Evolutionary conservation across 148 eudicot species (phyloP), one percentile per base, ranked within the genome.

Genomic region (Rhododendron mucronatum): DNA sequence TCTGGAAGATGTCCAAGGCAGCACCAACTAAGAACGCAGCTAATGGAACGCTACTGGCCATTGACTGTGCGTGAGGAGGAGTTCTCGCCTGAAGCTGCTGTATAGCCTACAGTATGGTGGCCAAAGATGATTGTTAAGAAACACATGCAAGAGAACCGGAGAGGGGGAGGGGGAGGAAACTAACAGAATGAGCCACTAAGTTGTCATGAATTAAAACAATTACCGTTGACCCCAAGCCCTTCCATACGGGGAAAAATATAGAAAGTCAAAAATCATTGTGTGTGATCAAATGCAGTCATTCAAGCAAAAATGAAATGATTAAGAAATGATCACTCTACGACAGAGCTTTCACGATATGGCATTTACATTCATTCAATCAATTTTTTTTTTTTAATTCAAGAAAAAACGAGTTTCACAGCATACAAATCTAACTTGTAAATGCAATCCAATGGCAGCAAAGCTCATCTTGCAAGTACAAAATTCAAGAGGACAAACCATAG

Each of bases 81-180:
- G 90, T 88, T 82, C 93, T 91, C 50, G 94, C 92, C 85, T 95
- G 95, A 91, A 95, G 89, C 88, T 94, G 96, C 90, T 93, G 99
- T 78, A 94, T 89, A 81, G 98, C 98, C 99, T 97, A 90, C 88
- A 88, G 51, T 41, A 78, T 53, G 28, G 65, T 37, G 86, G 71
- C 50, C 33, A 28, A 61, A 78, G 59, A 67, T 47, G n/a, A 80
- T 23, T n/a, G 75, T 39, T 4, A 84, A 39, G 84, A 44, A 39
- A 37, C 81, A 48, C 73, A 50, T 50, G 51, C 86, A 75, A 76
- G 81, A 18, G 18, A 51, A 28, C 10, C 2, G 3, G 71, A 23
- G 13, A 12, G 37, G 20, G 21, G 26, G 12, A 5, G 4, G 35
- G 33, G n/a, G 33, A 7, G 23, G 20, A 55, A 67, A 67, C 3